Percentiles rank a stretch among this genome's conserved stretches.
phyloP scores from a whole-genome alignment of 2,329 filamentous ascomycete genomes.

The Epichloe glyceriae region DNA sequence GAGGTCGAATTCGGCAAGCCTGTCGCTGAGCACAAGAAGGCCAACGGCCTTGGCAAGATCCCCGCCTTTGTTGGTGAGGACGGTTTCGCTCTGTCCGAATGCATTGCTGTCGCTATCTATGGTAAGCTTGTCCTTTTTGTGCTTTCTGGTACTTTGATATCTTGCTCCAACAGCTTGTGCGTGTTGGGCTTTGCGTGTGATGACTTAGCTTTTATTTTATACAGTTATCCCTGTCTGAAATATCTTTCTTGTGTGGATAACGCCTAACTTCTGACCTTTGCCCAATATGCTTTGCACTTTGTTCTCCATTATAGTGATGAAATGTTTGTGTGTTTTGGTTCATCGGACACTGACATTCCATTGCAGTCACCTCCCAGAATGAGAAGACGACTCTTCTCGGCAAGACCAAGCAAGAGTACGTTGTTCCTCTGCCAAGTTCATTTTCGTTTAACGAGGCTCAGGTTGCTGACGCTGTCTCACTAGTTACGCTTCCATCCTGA shows the following conservation, averaged over 20 bases:
- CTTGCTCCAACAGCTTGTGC: not conserved
- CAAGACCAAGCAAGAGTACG: conserved; percentile 98
- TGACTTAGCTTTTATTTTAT: conserved; percentile 60
- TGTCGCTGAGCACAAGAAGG: conserved; percentile 65
- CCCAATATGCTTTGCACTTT: conserved; percentile 11
- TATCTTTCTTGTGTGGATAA: conserved; percentile 64
- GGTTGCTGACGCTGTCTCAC: conserved; percentile 12
- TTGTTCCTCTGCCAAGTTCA: conserved; percentile 5
- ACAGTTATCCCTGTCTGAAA: conserved; percentile 99
- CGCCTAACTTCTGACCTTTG: conserved; percentile 67
- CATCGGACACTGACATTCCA: conserved; percentile 18
- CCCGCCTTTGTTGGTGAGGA: conserved; percentile 88
- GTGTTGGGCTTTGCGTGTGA: conserved; percentile 29
- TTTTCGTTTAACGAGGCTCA: not conserved
- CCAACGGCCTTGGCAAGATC: conserved; percentile 81
- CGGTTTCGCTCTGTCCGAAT: conserved; percentile 79
- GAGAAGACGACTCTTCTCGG: conserved; percentile 99
- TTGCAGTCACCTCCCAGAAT: conserved; percentile 90
- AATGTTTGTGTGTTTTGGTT: not conserved
- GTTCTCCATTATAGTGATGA: not conserved
- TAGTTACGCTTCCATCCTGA: conserved; percentile 87
- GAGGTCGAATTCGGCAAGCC: conserved; percentile 54
- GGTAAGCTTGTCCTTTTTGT: conserved; percentile 46
- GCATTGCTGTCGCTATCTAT: conserved; percentile 93
- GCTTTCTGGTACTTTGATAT: not conserved